Conservation (phyloP, 108 stramenopile genomes). For the Epipyxis sp. region DNA sequence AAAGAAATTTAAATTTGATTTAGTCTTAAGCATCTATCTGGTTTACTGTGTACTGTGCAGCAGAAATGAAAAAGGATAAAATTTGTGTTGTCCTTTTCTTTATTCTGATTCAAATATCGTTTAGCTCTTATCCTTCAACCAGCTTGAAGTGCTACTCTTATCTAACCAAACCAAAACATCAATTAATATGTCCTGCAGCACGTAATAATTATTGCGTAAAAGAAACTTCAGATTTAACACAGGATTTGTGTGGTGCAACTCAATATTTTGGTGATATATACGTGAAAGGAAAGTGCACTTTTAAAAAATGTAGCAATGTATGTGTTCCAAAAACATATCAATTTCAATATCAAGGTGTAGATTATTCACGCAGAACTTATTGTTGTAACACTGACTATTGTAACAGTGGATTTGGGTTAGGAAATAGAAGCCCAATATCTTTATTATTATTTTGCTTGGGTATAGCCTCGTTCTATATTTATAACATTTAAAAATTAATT, state of each 20-base stretch:
- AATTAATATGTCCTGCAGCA: slow-evolving; percentile 15
- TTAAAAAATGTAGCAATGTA: slow-evolving; percentile 13
- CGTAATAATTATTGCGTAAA: slow-evolving; percentile 27
- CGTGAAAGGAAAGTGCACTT: neutral
- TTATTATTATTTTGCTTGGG: too few species aligned
- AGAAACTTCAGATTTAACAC: neutral
- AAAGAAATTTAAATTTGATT: too few species aligned
- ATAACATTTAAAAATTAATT: too few species aligned
- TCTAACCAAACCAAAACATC: neutral
- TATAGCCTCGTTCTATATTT: too few species aligned
- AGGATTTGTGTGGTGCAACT: slow-evolving; percentile 22
- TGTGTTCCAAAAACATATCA: neutral
- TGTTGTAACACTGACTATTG: slow-evolving; percentile 23
- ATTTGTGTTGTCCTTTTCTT: too few species aligned
- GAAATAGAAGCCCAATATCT: too few species aligned
- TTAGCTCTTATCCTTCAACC: neutral
- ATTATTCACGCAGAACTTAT: neutral
- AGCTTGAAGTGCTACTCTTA: neutral
- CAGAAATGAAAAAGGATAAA: too few species aligned
- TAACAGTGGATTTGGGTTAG: neutral
- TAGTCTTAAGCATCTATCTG: too few species aligned
- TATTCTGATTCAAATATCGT: too few species aligned
- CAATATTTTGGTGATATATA: slow-evolving; percentile 31
- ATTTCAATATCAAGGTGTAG: slow-evolving; percentile 6
- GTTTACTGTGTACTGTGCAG: too few species aligned